These are phyloP conservation scores for Mortierella sp. DNA, from an alignment of 371 early-diverging fungal genomes.

Conservation along the genomic window DNA sequence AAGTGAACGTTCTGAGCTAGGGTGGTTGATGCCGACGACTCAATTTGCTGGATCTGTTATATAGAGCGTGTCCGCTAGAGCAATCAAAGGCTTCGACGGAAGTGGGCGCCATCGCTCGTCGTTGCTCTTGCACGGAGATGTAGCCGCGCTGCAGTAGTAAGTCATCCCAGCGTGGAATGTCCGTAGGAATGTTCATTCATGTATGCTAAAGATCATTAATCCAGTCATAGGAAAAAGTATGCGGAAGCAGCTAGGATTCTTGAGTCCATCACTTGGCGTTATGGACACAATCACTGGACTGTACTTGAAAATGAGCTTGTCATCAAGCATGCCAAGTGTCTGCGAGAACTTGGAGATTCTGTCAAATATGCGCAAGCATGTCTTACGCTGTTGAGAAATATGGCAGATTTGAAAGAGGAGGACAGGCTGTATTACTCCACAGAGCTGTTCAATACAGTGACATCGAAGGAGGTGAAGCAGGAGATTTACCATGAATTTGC, in stretches of 20 bases:
- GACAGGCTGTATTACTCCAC: constrained; percentile 63
- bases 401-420: constrained; percentile 58
- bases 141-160: constrained; percentile 84
- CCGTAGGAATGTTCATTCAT: too few relatives aligned
- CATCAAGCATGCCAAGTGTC: constrained; percentile 77
- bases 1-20: too few relatives aligned
- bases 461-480: constrained; percentile 44
- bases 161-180: constrained; percentile 23
- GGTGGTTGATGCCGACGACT: neutral
- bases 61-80: constrained; percentile 58
- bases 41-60: neutral
- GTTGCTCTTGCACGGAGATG: constrained; percentile 75
- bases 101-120: constrained; percentile 72
- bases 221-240: constrained; percentile 69
- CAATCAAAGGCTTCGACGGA: constrained; percentile 77
- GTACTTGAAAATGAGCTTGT: constrained; percentile 77
- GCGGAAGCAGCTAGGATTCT: constrained; percentile 76
- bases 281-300: constrained; percentile 79
- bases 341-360: constrained; percentile 66
- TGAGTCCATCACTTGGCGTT: constrained; percentile 71
- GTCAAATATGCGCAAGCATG: constrained; percentile 69
- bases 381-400: constrained; percentile 67
- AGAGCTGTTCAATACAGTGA: constrained; percentile 61
- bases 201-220: neutral
- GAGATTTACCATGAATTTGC: constrained; percentile 67